These are phyloP conservation scores for Yamadazyma dushanensis DNA, from an alignment of 1,139 yeast genomes.

Conservation along the genomic window DNA sequence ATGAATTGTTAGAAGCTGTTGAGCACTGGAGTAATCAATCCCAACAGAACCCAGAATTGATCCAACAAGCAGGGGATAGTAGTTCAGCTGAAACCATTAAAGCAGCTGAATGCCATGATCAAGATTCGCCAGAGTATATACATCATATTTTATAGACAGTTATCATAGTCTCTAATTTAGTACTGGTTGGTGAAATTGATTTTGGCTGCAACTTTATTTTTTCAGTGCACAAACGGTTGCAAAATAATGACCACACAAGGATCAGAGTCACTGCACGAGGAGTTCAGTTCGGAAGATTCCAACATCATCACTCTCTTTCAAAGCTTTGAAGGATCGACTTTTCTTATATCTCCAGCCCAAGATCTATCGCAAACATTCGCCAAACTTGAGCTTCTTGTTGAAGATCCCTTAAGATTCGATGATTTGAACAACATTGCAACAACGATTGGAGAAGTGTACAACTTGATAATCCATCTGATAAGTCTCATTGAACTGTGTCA, in stretches of 20 bases:
- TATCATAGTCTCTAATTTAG: too few species aligned
- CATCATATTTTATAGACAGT: too few species aligned
- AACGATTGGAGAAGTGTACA: conserved; percentile 11
- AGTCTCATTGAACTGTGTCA: conserved; percentile 10
- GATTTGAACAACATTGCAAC: conserved; percentile 1
- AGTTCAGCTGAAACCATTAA: too few species aligned
- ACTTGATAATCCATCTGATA: conserved; percentile 14
- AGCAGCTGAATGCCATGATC: too few species aligned
- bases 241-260: too few species aligned
- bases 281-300: conserved; percentile 16
- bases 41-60: too few species aligned
- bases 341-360: conserved; percentile 12
- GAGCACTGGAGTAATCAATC: too few species aligned
- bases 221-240: conserved; percentile 10
- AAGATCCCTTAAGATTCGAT: conserved; percentile 11
- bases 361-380: conserved; percentile 20
- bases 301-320: conserved; percentile 15
- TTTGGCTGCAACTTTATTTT: background rate
- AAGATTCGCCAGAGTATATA: too few species aligned
- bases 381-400: conserved; percentile 16
- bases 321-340: conserved; percentile 9
- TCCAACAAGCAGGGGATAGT: too few species aligned
- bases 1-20: too few species aligned
- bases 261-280: background rate
- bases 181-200: too few species aligned